Conservation (phyloP, 306 rosid genomes). For the Inga laurina region DNA sequence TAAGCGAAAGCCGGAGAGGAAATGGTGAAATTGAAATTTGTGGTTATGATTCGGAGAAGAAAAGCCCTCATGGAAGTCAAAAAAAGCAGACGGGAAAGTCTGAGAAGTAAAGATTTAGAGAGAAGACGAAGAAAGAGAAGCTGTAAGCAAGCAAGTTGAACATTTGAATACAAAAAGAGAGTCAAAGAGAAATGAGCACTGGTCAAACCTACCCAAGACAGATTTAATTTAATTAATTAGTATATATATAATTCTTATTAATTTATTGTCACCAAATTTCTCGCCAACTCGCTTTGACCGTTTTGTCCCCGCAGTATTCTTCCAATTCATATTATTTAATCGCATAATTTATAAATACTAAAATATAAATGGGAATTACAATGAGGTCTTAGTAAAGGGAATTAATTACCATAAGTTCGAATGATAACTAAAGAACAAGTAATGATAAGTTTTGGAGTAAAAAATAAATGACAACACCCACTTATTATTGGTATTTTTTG, state of each 20-base stretch:
- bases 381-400: no score
- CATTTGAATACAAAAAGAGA: conserved; percentile 34
- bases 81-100: conserved; percentile 69
- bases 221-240: conserved; percentile 46
- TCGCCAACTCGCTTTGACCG: neutral
- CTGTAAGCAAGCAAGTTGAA: conserved; percentile 31
- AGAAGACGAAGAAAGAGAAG: conserved; percentile 27
- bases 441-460: no score
- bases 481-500: no score
- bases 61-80: conserved; percentile 56
- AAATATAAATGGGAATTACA: no score
- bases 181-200: conserved; percentile 48
- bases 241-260: neutral
- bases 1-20: conserved; percentile 32
- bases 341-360: neutral
- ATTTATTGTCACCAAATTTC: neutral
- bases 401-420: no score
- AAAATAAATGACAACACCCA: no score
- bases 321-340: neutral
- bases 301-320: neutral
- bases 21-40: conserved; percentile 42
- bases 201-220: conserved; percentile 79
- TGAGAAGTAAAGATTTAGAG: conserved; percentile 48
- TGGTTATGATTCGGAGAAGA: conserved; percentile 51
- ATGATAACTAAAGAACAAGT: no score